Percentiles rank a stretch among this genome's conserved stretches.
Evolutionary conservation across 2,329 filamentous ascomycete species (phyloP).

Genomic region (Rutstroemia sp.): DNA sequence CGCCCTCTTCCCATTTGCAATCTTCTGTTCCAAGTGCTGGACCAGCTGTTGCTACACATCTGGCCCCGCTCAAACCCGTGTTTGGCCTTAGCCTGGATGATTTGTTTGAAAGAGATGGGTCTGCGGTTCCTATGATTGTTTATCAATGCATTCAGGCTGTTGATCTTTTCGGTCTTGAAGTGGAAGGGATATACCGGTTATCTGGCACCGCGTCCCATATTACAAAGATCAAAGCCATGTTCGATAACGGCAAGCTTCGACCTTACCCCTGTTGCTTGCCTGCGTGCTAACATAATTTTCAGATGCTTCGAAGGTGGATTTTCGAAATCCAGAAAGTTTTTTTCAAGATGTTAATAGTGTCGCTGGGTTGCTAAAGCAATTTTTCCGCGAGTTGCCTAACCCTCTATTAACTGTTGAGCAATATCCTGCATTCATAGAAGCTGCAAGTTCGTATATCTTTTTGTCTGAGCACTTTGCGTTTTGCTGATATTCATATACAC

Average conservation of each 20-base stretch:
- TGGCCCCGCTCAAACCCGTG: slow-evolving; percentile 59
- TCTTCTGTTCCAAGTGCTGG: slow-evolving; percentile 9
- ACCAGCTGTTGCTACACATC: slow-evolving; percentile 23
- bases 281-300: slow-evolving; percentile 15
- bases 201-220: slow-evolving; percentile 83
- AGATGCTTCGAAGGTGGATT: slow-evolving; percentile 78
- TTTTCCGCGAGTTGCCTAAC: slow-evolving; percentile 88
- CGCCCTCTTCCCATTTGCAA: not conserved
- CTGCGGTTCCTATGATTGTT: slow-evolving; percentile 88
- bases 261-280: not conserved
- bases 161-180: slow-evolving; percentile 82
- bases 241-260: slow-evolving; percentile 66
- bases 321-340: slow-evolving; percentile 89
- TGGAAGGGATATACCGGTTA: slow-evolving; percentile 92
- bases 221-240: slow-evolving; percentile 74
- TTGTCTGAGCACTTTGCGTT: not conserved
- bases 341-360: slow-evolving; percentile 97
- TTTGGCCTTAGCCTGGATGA: slow-evolving; percentile 77
- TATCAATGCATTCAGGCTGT: slow-evolving; percentile 95
- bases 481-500: slow-evolving; percentile 9
- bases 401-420: slow-evolving; percentile 74
- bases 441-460: slow-evolving; percentile 57
- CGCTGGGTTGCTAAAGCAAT: slow-evolving; percentile 87
- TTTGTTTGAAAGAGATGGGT: slow-evolving; percentile 76
- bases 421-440: slow-evolving; percentile 76